Conservation (phyloP, 768 basidiomycete genomes). For the Porpolomopsis calyptriformis region DNA sequence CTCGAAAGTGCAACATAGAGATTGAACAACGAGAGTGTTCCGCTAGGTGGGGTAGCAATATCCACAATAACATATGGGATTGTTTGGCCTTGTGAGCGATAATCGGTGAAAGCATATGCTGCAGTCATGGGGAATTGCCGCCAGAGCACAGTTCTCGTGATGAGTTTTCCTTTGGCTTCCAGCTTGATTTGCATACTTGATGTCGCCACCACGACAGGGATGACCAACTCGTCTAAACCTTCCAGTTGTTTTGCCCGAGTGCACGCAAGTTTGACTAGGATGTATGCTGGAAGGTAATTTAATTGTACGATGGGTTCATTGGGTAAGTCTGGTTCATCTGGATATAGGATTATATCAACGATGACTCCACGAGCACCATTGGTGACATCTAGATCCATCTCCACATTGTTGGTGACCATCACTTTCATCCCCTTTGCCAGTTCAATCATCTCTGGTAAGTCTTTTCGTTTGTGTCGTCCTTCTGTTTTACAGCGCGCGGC, state of each 20-base stretch:
- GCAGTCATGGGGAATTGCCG: constrained; percentile 23
- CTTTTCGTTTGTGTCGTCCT: constrained; percentile 2
- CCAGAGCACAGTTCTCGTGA: constrained; percentile 10
- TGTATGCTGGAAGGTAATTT: constrained; percentile 21
- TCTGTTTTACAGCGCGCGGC: not conserved
- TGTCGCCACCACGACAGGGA: constrained; percentile 16
- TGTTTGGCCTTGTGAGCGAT: constrained; percentile 30
- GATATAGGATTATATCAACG: constrained; percentile 22
- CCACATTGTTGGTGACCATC: constrained; percentile 26
- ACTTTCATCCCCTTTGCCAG: constrained; percentile 27
- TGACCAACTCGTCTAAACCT: constrained; percentile 18
- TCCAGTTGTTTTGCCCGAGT: constrained; percentile 12
- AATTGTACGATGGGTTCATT: constrained; percentile 12
- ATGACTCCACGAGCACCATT: constrained; percentile 32
- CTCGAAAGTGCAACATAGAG: constrained; percentile 26
- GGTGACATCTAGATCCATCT: constrained; percentile 25
- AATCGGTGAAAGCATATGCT: constrained; percentile 33
- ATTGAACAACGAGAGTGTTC: constrained; percentile 20
- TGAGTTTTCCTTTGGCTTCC: not conserved
- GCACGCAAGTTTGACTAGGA: constrained; percentile 23
- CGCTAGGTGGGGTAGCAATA: constrained; percentile 19
- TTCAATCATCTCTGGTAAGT: constrained; percentile 16
- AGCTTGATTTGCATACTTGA: not conserved
- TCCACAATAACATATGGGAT: constrained; percentile 25
- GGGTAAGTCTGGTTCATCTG: constrained; percentile 14